Evolutionary conservation across 2,329 filamentous ascomycete species (phyloP).

Genomic region (Exophiala dermatitidis): DNA sequence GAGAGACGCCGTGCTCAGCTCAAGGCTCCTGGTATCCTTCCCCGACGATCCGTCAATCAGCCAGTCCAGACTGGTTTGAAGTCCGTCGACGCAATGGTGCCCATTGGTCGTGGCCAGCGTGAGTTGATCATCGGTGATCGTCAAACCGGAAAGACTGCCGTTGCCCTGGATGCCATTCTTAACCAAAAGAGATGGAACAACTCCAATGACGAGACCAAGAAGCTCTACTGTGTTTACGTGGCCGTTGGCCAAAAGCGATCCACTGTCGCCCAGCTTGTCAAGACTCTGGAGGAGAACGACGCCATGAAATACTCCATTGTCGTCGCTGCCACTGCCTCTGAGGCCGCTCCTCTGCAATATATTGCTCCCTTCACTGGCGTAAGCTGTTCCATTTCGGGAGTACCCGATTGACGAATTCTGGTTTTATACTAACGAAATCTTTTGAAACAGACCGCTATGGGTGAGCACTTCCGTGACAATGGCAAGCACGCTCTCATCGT

Average conservation of each 20-base stretch:
- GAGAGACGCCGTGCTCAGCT: slow-evolving; percentile 94
- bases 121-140: slow-evolving; percentile 99
- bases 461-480: slow-evolving; percentile 71
- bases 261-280: slow-evolving; percentile 97
- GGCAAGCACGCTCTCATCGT: slow-evolving; percentile 85
- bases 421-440: not conserved
- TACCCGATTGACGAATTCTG: not conserved
- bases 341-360: slow-evolving; percentile 92
- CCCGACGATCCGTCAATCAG: slow-evolving; percentile 94
- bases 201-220: slow-evolving; percentile 80
- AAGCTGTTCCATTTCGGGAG: not conserved
- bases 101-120: slow-evolving; percentile 99
- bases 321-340: slow-evolving; percentile 92
- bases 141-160: slow-evolving; percentile 99
- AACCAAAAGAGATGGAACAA: slow-evolving; percentile 99
- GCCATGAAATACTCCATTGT: slow-evolving; percentile 97
- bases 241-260: slow-evolving; percentile 99
- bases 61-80: slow-evolving; percentile 99
- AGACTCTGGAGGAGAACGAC: slow-evolving; percentile 99
- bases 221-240: slow-evolving; percentile 99
- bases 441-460: slow-evolving; percentile 39
- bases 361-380: slow-evolving; percentile 80
- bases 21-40: slow-evolving; percentile 97
- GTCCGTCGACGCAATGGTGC: slow-evolving; percentile 99
- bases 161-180: slow-evolving; percentile 93